Conservation (phyloP, 306 rosid genomes). For the Mimosa pudica region DNA sequence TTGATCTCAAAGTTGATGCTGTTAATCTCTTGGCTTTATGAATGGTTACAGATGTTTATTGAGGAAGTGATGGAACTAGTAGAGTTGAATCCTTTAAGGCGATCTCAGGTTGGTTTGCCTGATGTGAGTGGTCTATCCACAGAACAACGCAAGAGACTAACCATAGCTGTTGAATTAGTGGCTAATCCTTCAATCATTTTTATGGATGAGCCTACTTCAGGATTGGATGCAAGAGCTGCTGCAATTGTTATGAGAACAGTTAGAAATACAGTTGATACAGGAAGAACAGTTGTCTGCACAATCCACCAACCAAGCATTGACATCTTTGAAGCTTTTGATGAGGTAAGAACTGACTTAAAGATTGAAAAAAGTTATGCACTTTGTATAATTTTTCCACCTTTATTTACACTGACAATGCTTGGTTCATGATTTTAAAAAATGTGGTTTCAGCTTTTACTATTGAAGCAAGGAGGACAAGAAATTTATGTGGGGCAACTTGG, state of each 20-base stretch:
- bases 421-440: neutral
- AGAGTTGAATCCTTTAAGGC: conserved; percentile 62
- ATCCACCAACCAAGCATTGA: conserved; percentile 96
- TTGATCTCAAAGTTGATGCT: neutral
- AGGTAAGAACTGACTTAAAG: conserved; percentile 37
- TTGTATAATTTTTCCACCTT: no score
- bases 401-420: no score
- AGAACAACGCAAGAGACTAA: conserved; percentile 87
- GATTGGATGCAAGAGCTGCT: conserved; percentile 92
- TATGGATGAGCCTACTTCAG: conserved; percentile 98
- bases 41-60: conserved; percentile 69
- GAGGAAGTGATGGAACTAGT: conserved; percentile 93
- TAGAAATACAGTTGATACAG: conserved; percentile 85
- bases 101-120: conserved; percentile 84
- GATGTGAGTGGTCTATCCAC: conserved; percentile 90
- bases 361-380: no score
- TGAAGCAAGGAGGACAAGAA: conserved; percentile 82
- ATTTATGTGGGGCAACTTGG: conserved; percentile 79
- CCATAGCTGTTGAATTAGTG: conserved; percentile 86
- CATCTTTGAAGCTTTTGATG: conserved; percentile 80
- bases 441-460: conserved; percentile 51
- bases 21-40: neutral
- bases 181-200: conserved; percentile 95
- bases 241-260: conserved; percentile 96
- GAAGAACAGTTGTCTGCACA: conserved; percentile 92